A percentile compares a stretch with the other conserved stretches of the same genome.
These are phyloP conservation scores for Sporothrix schenckii DNA, from an alignment of 2,329 filamentous ascomycete genomes.

Conservation along the genomic window DNA sequence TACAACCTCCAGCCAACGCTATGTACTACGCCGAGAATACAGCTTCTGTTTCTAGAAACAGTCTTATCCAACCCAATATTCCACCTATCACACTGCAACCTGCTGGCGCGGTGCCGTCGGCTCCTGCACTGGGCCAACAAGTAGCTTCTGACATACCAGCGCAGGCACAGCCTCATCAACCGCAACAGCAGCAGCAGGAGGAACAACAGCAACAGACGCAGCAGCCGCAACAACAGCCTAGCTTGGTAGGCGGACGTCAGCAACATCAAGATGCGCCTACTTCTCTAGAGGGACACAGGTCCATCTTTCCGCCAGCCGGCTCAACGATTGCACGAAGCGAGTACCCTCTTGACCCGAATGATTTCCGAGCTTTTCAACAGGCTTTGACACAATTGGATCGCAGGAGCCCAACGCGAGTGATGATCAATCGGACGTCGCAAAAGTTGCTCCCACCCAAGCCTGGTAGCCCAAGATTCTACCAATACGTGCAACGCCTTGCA, in stretches of 20 bases:
- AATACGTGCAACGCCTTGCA: constrained; percentile 58
- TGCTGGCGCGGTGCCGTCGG: background rate
- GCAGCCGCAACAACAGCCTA: background rate
- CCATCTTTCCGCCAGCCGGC: constrained; percentile 38
- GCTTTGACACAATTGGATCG: constrained; percentile 53
- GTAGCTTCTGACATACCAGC: background rate
- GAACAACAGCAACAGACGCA: background rate
- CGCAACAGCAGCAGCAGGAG: background rate
- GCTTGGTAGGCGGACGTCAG: background rate
- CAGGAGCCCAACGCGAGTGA: constrained; percentile 54
- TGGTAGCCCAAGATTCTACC: constrained; percentile 53
- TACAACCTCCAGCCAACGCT: background rate
- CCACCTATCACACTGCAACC: background rate
- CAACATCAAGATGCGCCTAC: background rate
- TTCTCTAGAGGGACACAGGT: background rate
- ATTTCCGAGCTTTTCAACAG: constrained; percentile 48
- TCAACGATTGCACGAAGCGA: constrained; percentile 42
- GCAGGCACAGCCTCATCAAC: background rate
- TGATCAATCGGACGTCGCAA: constrained; percentile 35
- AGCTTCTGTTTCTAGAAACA: background rate
- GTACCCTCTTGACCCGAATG: constrained; percentile 48
- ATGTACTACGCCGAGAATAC: background rate
- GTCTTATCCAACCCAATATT: background rate
- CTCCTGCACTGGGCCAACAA: background rate
- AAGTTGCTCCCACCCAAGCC: background rate